Conservation (phyloP, 2,329 filamentous ascomycete species). For the Verticillium tricorpus region DNA sequence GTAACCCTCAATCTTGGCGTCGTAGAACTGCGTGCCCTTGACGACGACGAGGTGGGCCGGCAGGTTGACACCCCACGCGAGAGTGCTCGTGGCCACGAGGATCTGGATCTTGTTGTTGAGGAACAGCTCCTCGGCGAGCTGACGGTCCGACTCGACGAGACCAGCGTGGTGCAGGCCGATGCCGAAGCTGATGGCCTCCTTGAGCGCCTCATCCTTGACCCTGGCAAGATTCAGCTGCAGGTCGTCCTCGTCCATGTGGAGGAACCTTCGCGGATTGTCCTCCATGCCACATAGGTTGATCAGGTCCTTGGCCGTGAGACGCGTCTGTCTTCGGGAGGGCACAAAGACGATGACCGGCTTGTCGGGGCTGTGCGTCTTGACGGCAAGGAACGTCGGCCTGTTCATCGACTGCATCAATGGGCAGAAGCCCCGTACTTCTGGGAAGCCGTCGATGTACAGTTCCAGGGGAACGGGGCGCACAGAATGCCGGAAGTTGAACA, state of each 20-base stretch:
- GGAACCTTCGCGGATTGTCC: slow-evolving; percentile 89
- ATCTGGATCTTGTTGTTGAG: slow-evolving; percentile 98
- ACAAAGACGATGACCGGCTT: slow-evolving; percentile 99
- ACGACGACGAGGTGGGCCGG: slow-evolving; percentile 96
- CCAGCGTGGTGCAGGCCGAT: slow-evolving; percentile 97
- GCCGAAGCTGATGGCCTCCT: slow-evolving; percentile 93
- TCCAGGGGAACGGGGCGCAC: slow-evolving; percentile 94
- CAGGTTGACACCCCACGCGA: slow-evolving; percentile 97
- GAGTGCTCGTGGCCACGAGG: slow-evolving; percentile 87
- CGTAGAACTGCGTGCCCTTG: slow-evolving; percentile 97
- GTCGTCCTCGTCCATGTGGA: slow-evolving; percentile 93
- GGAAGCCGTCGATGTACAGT: slow-evolving; percentile 96
- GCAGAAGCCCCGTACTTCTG: slow-evolving; percentile 91
- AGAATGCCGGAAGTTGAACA: slow-evolving; percentile 97
- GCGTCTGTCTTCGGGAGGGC: slow-evolving; percentile 88
- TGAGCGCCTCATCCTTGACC: slow-evolving; percentile 88
- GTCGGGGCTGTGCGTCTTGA: slow-evolving; percentile 92
- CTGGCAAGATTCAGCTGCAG: slow-evolving; percentile 80
- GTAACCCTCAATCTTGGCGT: slow-evolving; percentile 96
- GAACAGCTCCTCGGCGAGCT: slow-evolving; percentile 90
- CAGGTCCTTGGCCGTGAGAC: slow-evolving; percentile 89
- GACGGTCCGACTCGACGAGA: slow-evolving; percentile 89
- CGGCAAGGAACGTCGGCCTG: slow-evolving; percentile 88
- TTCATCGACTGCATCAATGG: slow-evolving; percentile 99
- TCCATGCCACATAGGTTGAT: slow-evolving; percentile 99